A percentile compares a stretch with the other conserved stretches of the same genome.
Evolutionary conservation across 345 rosid species (phyloP).

Genomic region (Excoecaria cochinchinensis): DNA sequence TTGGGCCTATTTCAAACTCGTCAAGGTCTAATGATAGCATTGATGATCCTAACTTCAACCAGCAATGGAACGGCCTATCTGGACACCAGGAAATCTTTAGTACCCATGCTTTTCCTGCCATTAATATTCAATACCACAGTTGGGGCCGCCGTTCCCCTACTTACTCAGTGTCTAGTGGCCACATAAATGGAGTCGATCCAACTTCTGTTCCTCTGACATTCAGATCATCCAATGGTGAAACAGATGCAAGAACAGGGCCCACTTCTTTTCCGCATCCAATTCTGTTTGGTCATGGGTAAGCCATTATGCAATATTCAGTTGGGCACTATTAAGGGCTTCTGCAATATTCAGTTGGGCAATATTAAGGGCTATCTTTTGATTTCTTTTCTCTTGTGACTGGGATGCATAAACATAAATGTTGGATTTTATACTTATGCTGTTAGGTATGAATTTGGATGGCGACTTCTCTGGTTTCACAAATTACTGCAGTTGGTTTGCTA

Average conservation of each 20-base stretch:
- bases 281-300: constrained; percentile 55
- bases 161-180: constrained; percentile 42
- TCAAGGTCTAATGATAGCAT: constrained; percentile 39
- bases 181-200: constrained; percentile 37
- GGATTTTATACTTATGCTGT: neutral
- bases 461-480: neutral
- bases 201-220: constrained; percentile 43
- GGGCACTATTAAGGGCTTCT: too few species aligned
- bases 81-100: constrained; percentile 42
- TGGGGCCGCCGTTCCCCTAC: constrained; percentile 46
- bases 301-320: neutral
- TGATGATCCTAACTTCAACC: constrained; percentile 41
- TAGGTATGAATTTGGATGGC: neutral
- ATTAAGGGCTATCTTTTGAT: neutral
- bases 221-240: constrained; percentile 45
- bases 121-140: constrained; percentile 42
- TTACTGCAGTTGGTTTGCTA: neutral
- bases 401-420: neutral
- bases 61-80: constrained; percentile 52
- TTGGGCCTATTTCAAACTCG: constrained; percentile 44
- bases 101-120: constrained; percentile 53
- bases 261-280: constrained; percentile 44
- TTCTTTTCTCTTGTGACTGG: neutral
- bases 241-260: constrained; percentile 30
- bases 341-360: too few species aligned